phyloP scores from a whole-genome alignment of 2,329 filamentous ascomycete species.

The Talaromyces amestolkiae region DNA sequence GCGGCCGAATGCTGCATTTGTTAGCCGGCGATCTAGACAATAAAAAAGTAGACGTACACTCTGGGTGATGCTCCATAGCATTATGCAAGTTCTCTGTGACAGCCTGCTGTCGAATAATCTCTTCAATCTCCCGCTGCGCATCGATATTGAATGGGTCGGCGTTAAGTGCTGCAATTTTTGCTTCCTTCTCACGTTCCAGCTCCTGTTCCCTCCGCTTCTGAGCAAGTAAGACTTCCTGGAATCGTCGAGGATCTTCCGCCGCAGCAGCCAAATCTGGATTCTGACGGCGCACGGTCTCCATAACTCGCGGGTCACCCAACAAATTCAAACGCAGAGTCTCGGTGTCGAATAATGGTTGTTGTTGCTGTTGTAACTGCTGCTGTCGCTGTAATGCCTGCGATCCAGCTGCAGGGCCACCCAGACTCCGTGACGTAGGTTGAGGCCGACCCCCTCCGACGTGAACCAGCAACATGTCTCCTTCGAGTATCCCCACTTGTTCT shows the following conservation, averaged over 20 bases:
- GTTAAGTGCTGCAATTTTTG: constrained; percentile 80
- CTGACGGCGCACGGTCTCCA: constrained; percentile 67
- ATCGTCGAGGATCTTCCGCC: constrained; percentile 71
- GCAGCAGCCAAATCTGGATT: constrained; percentile 75
- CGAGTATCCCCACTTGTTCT: constrained; percentile 72
- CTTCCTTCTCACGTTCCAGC: constrained; percentile 72
- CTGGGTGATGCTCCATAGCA: constrained; percentile 94
- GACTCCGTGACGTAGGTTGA: constrained; percentile 24
- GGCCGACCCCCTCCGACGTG: constrained; percentile 55
- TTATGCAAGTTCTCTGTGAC: constrained; percentile 95
- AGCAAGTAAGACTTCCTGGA: constrained; percentile 68
- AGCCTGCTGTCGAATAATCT: constrained; percentile 91
- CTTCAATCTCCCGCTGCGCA: constrained; percentile 86
- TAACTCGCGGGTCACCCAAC: constrained; percentile 71
- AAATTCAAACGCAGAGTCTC: constrained; percentile 82
- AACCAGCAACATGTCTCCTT: constrained; percentile 90
- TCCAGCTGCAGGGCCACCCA: constrained; percentile 23
- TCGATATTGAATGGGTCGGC: constrained; percentile 93
- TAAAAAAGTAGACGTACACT: constrained; percentile 59
- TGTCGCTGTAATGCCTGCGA: constrained; percentile 19
- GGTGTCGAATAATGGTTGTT: constrained; percentile 55
- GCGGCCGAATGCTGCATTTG: constrained; percentile 72
- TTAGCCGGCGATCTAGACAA: not conserved
- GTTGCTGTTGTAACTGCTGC: constrained; percentile 22
- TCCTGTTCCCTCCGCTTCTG: constrained; percentile 69